Base-by-base conservation (phyloP, 768 basidiomycete genomes). In the Collybia mongolica region DNA sequence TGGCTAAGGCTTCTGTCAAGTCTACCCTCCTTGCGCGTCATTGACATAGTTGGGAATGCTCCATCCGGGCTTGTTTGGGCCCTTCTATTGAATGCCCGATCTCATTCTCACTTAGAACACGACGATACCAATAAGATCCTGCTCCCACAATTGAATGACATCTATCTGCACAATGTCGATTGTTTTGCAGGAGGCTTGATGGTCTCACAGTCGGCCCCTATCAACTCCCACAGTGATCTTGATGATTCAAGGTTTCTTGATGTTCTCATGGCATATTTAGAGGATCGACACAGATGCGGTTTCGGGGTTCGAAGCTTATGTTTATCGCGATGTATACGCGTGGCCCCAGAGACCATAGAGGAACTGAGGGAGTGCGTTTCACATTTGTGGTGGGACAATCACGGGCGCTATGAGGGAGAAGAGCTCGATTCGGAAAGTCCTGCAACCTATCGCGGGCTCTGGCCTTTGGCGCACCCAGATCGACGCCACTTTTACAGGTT, bases 171-270 rank as follows among this genome's bases (percentile, higher is more conserved):
- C 52, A 60, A 65, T 9, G 60, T 72, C 6, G 69, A 75, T 45
- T 73, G 71, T 41, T 70, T 68, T 29, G 63, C 66, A 39, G 73
- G 72, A 18, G 72, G 73, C 18, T 67, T 65, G 52, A 75, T 75
- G 73, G 61, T 72, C 20, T 65, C 67, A 7, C 55, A 60, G 18
- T 59, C 50, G 5, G 60, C 57, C 1, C 59, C 62, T 19, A 52
- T 67, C 28, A 69, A 75, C 52, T 72, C 69, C 1, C 60, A 69
- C 44, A 55, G 42, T 43, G 68, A 73, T 47, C 59, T 71, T 39
- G 73, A 73, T 53, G 72, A 75, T 52, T 73, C 72, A 7, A 61
- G 68, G 15, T 75, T 73, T 53, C 60, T 75, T 38, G 72, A 75
- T 36, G 72, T 75, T 3, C 58, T 72, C 14, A 54, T 63, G 17